Percentiles rank a stretch among this genome's conserved stretches.
These are phyloP conservation scores for Crucihimalaya himalaica DNA, from an alignment of 345 rosid species.

Conservation along the genomic window DNA sequence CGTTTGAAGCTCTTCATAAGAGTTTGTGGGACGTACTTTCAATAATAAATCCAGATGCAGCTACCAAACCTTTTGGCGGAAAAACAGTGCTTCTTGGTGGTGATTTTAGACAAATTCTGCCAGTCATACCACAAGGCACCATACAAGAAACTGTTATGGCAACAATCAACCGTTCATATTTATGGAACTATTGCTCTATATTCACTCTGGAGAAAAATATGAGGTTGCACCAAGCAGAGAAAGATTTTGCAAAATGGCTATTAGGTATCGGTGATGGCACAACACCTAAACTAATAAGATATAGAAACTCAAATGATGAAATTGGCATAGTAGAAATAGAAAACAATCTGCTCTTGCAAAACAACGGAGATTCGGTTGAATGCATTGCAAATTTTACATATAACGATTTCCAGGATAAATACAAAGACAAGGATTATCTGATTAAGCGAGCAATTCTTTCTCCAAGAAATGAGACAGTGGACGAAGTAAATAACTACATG, in stretches of 20 bases:
- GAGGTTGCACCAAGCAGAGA: background rate
- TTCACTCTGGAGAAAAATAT: background rate
- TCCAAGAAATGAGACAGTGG: background rate
- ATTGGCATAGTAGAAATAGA: background rate
- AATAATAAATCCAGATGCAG: background rate
- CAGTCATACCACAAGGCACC: background rate
- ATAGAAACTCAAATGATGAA: background rate
- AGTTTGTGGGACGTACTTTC: conserved; percentile 4
- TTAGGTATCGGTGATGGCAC: background rate
- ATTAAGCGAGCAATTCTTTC: conserved; percentile 8
- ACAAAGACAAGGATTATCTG: background rate
- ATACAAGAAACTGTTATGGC: background rate
- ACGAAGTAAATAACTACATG: background rate
- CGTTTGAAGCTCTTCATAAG: conserved; percentile 10
- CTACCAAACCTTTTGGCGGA: background rate
- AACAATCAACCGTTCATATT: background rate
- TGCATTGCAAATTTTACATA: background rate
- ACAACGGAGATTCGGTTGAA: background rate
- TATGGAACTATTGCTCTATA: background rate
- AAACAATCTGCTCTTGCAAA: background rate
- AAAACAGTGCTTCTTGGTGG: background rate
- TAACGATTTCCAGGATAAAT: background rate
- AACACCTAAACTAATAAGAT: background rate
- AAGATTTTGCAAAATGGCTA: background rate
- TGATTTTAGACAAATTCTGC: background rate